Evolutionary conservation across 768 basidiomycete species (phyloP).

Genomic region (Tylopilus plumbeoviolaceoides): DNA sequence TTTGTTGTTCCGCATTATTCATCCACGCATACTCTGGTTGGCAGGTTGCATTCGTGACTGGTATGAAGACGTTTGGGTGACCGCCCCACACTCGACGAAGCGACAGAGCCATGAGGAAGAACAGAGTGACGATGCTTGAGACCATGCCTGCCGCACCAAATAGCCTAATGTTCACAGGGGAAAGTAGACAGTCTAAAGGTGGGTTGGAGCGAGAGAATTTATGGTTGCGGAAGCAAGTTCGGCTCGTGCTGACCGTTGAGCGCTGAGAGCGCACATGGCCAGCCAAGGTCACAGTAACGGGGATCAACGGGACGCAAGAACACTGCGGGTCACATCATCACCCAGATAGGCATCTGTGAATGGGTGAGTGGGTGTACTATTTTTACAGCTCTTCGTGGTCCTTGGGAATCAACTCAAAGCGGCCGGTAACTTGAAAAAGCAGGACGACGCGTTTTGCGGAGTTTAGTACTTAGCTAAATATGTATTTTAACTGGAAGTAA

Average conservation of each 20-base stretch:
- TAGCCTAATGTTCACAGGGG: not conserved
- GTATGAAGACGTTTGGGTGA: slow-evolving; percentile 8
- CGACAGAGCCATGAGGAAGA: not conserved
- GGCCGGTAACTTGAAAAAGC: no score
- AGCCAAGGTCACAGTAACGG: not conserved
- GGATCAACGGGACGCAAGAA: slow-evolving; percentile 2
- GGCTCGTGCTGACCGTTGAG: not conserved
- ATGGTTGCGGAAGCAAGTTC: not conserved
- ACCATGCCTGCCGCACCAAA: slow-evolving; percentile 1
- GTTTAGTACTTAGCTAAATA: no score
- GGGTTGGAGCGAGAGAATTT: no score
- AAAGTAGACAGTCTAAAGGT: no score
- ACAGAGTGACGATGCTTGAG: not conserved
- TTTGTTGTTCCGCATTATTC: slow-evolving; percentile 13
- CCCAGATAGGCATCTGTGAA: no score
- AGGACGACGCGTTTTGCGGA: no score
- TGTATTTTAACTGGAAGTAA: no score
- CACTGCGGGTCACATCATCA: no score
- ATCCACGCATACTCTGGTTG: slow-evolving; percentile 22
- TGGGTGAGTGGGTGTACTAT: no score
- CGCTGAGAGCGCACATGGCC: not conserved
- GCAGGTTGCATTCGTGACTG: slow-evolving; percentile 17
- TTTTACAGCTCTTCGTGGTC: no score
- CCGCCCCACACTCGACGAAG: slow-evolving; percentile 4
- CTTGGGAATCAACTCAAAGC: no score